Percentiles rank a stretch among this genome's conserved stretches.
Evolutionary conservation across 441 rosid genomes (phyloP).

Genomic region (Metrosideros polymorpha): DNA sequence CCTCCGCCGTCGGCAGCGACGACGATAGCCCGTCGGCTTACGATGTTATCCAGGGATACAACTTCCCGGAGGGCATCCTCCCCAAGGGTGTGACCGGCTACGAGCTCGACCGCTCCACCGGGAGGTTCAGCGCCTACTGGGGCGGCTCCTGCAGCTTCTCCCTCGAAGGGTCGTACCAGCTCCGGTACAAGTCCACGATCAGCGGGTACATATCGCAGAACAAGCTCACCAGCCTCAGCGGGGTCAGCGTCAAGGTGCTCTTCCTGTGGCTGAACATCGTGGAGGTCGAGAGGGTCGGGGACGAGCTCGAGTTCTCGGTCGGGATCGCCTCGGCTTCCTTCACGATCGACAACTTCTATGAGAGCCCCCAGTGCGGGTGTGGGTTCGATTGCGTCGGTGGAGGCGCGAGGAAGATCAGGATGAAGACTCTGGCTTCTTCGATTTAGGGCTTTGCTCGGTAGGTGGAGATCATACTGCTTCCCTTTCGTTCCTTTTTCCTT

Average conservation of each 20-base stretch:
- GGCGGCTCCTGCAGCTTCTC: slow-evolving; percentile 65
- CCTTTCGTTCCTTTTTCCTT: background rate
- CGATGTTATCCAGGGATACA: slow-evolving; percentile 43
- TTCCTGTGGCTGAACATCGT: slow-evolving; percentile 82
- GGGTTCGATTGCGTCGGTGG: slow-evolving; percentile 46
- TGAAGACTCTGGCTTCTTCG: slow-evolving; percentile 33
- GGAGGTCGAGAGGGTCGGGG: slow-evolving; percentile 54
- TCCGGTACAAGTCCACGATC: slow-evolving; percentile 61
- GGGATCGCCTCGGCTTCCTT: slow-evolving; percentile 82
- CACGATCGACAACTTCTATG: slow-evolving; percentile 56
- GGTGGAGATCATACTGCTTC: background rate
- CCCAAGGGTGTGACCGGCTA: slow-evolving; percentile 53
- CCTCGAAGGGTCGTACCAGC: slow-evolving; percentile 69
- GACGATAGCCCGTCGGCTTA: slow-evolving; percentile 35
- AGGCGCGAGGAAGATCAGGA: background rate
- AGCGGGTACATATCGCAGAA: slow-evolving; percentile 48
- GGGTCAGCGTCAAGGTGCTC: slow-evolving; percentile 66
- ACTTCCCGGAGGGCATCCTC: slow-evolving; percentile 72
- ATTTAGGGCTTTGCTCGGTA: background rate
- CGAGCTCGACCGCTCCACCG: slow-evolving; percentile 50
- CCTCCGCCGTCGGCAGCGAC: background rate
- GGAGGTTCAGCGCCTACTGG: slow-evolving; percentile 44
- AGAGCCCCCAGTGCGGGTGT: slow-evolving; percentile 84
- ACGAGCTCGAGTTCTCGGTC: slow-evolving; percentile 66
- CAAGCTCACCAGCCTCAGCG: slow-evolving; percentile 42